A percentile compares a stretch with the other conserved stretches of the same genome.
Evolutionary conservation across 495 filamentous ascomycete species (phyloP).

Genomic region (Neurospora tetraspora): DNA sequence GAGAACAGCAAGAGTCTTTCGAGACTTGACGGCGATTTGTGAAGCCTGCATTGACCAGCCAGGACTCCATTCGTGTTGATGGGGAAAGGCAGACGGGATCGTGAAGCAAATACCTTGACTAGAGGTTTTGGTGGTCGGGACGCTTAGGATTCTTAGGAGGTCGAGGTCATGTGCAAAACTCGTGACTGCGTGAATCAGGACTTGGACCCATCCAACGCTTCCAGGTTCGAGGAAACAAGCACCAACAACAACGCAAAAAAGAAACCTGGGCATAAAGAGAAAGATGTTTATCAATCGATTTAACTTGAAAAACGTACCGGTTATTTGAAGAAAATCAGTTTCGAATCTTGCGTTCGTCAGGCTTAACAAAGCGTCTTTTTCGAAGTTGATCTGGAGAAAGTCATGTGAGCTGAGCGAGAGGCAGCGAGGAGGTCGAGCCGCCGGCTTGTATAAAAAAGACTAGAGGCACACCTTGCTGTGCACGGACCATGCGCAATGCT

Average conservation of each 20-base stretch:
- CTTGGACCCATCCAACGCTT: slow-evolving; percentile 5
- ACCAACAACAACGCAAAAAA: slow-evolving; percentile 5
- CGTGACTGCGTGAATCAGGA: slow-evolving; percentile 19
- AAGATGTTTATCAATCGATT: background rate
- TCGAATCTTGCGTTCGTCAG: background rate
- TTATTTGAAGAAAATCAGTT: background rate
- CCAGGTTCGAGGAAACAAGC: background rate
- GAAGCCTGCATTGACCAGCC: background rate
- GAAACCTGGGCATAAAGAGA: background rate
- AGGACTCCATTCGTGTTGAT: background rate
- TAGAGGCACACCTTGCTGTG: slow-evolving; percentile 2
- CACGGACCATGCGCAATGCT: slow-evolving; percentile 13
- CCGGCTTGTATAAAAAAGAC: slow-evolving; percentile 10
- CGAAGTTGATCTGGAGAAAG: slow-evolving; percentile 20
- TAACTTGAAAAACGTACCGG: slow-evolving; percentile 12
- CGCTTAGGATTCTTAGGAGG: slow-evolving; percentile 6
- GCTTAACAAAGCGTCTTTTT: background rate
- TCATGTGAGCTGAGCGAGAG: slow-evolving; percentile 24
- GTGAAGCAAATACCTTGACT: background rate
- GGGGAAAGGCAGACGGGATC: background rate
- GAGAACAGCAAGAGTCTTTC: background rate
- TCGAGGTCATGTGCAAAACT: slow-evolving; percentile 33
- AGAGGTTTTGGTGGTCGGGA: background rate
- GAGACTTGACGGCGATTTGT: background rate
- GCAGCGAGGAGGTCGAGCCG: background rate